These are phyloP conservation scores for Phytophthora lateralis DNA, from an alignment of 352 stramenopile genomes.

Conservation along the genomic window DNA sequence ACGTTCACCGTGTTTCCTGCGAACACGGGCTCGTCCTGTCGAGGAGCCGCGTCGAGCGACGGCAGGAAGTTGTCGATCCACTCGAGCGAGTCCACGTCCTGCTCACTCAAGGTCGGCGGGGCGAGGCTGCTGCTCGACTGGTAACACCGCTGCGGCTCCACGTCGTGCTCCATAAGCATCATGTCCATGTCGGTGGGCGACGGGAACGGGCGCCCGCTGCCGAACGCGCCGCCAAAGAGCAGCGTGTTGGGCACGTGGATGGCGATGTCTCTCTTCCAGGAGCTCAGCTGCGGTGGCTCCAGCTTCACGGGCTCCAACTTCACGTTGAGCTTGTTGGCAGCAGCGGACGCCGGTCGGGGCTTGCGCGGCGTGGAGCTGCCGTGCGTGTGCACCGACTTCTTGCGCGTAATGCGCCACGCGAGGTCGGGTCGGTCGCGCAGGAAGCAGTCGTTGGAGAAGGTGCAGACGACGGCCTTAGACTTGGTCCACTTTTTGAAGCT, in stretches of 20 bases:
- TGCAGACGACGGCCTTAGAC: conserved; percentile 75
- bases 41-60: conserved; percentile 36
- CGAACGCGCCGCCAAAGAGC: conserved; percentile 11
- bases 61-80: conserved; percentile 71
- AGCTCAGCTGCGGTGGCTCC: conserved; percentile 10
- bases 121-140: conserved; percentile 13
- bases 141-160: conserved; percentile 23
- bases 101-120: conserved; percentile 16
- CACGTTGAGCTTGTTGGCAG: background rate
- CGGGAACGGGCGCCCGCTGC: conserved; percentile 32
- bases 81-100: conserved; percentile 62
- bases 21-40: conserved; percentile 33
- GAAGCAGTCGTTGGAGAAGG: conserved; percentile 77
- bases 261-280: conserved; percentile 37
- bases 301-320: conserved; percentile 21
- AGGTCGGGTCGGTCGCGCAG: conserved; percentile 62
- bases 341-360: background rate
- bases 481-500: conserved; percentile 83
- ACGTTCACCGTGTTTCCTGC: conserved; percentile 37
- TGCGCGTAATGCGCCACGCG: conserved; percentile 66
- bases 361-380: conserved; percentile 18
- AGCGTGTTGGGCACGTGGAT: conserved; percentile 28
- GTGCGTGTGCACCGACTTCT: conserved; percentile 53
- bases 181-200: conserved; percentile 54
- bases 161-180: conserved; percentile 52